Evolutionary conservation across 768 basidiomycete genomes (phyloP), one percentile per base, ranked within the genome.

Genomic region (Russula lepida): DNA sequence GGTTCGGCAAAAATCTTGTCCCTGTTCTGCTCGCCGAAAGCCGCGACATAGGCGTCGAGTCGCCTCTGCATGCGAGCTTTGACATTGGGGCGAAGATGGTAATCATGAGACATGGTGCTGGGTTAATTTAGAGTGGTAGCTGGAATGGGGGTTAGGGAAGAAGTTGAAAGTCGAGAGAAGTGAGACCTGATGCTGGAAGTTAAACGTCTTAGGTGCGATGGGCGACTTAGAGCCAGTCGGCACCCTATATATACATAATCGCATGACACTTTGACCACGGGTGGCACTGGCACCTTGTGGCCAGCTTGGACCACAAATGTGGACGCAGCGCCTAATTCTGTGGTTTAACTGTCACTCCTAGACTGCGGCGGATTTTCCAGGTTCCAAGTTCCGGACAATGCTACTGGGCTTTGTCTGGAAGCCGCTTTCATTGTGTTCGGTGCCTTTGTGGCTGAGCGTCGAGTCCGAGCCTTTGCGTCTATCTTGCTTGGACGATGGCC

Each of bases 21-120:
- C 37, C 28, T 27, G 53, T 60, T 60, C 35, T 55, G 44, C 46
- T 48, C 47, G 21, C 59, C 54, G 27, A 49, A 54, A 6, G 46
- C 46, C 4, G 59, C 59, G 33, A 60, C 53, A 17, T 47, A 17
- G 28, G 59, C 30, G 15, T 60, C 23, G n/a, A 49, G 15, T 21
- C 46, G 53, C 47, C 39, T 55, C 23, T 60, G 52, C 17, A 55
- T 27, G 37, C 47, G 47, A 8, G 47, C 47, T n/a, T 43, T 50
- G 9, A 17, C 52, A 15, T 53, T 60, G 27, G 53, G 54, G 47
- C 59, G 59, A 17, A 60, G 59, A 43, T 54, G 7, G 6, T 60
- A 60, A 7, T 4, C 12, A 39, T 49, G 54, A 32, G 54, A 49
- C 59, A 60, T 60, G 19, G 44, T 54, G 21, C 25, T 27, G n/a